Conservation (phyloP, 345 rosid genomes). For the Gossypium stocksii region DNA sequence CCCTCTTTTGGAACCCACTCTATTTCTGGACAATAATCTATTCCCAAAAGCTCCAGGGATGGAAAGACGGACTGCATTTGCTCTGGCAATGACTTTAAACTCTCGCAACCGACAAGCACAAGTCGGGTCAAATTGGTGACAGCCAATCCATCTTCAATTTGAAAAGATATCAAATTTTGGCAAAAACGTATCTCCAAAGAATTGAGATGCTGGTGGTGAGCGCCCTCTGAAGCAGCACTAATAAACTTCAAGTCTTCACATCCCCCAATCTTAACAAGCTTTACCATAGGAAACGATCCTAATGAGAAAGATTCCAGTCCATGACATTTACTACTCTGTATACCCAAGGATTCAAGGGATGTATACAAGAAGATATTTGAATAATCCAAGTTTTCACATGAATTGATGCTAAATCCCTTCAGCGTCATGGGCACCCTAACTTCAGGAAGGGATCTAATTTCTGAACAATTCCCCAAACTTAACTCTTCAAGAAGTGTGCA, state of each 20-base stretch:
- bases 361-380: background rate
- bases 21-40: background rate
- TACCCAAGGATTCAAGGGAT: background rate
- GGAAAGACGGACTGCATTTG: background rate
- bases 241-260: background rate
- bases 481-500: background rate
- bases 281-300: background rate
- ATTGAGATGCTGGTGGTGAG: background rate
- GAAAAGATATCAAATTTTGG: background rate
- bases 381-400: background rate
- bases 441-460: background rate
- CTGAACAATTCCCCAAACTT: rapidly evolving
- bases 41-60: background rate
- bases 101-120: rapidly evolving
- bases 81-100: background rate
- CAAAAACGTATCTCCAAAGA: rapidly evolving
- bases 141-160: background rate
- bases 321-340: background rate
- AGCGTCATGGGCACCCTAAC: background rate
- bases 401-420: background rate
- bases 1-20: background rate
- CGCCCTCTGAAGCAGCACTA: background rate
- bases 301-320: background rate
- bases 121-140: background rate
- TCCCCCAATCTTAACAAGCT: rapidly evolving